Evolutionary conservation across 148 eudicot species (phyloP), one percentile per base, ranked within the genome.

Genomic region (Chenopodium suecicum): DNA sequence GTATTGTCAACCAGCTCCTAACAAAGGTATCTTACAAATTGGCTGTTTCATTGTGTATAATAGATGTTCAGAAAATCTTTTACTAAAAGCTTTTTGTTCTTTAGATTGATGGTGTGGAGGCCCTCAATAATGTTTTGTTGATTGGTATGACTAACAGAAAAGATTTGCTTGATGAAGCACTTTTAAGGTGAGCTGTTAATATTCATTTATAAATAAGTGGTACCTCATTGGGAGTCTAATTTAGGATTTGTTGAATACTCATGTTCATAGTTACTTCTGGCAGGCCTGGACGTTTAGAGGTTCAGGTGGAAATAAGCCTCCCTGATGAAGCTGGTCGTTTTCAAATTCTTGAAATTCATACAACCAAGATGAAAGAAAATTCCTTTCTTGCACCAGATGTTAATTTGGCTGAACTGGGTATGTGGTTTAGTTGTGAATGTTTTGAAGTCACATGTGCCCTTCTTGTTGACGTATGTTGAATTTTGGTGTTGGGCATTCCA

Each of bases 141-240:
- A 97, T 97, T 82, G 99, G 99, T 78, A 97, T 97, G 99, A 97
- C 99, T 17, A 97, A 97, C 84, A 91, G 99, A 84, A 97, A 94
- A 86, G 99, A 97, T 87, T 88, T 97, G 86, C 94, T 97, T 88
- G 99, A 97, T 88, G 99, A 97, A 89, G 99, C 99, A 73, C 98
- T 97, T 85, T 29, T 97, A 82, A 97, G 98, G 98, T 94, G 81
- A 86, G 76, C 54, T 78, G 62, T 63, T 65, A 41, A 41, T 41
- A 41, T 41, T 6, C 8, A 41, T 41, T 41, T 41, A 41, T 41
- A 41, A 41, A 41, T 41, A 8, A 80, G 50, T 12, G 29, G 50
- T 44, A 54, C 62, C 17, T 44, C 32, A 75, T 66, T 5, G 29
- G 34, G 67, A 77, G 66, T 50, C 29, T 72, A 63, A 31, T 22